Conservation (phyloP, 805 yeast genomes). For the Candida jianshihensis region DNA sequence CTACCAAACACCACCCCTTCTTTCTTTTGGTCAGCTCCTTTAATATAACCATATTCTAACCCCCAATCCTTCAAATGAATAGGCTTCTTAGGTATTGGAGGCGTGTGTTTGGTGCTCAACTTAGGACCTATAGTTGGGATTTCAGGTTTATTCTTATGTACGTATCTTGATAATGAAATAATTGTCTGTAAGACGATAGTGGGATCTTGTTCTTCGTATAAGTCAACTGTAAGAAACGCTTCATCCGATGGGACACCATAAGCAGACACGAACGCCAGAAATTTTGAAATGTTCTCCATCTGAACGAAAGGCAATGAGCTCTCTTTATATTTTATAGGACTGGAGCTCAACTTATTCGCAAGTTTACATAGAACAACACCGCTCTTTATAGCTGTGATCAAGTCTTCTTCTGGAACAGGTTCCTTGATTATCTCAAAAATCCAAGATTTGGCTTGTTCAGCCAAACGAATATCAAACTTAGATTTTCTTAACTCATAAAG, state of each 20-base stretch:
- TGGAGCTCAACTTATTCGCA: constrained; percentile 34
- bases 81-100: constrained; percentile 54
- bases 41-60: constrained; percentile 53
- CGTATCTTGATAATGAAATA: constrained; percentile 65
- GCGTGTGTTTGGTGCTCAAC: constrained; percentile 39
- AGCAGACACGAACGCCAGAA: constrained; percentile 51
- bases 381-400: constrained; percentile 51
- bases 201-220: constrained; percentile 69
- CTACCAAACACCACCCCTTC: constrained; percentile 51
- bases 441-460: constrained; percentile 48
- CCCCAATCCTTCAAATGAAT: constrained; percentile 44
- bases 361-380: constrained; percentile 51
- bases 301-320: constrained; percentile 70
- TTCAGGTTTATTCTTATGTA: constrained; percentile 46
- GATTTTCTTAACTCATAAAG: constrained; percentile 39
- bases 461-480: constrained; percentile 39
- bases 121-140: constrained; percentile 55
- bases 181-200: constrained; percentile 71
- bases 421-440: constrained; percentile 33
- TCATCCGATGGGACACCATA: constrained; percentile 78
- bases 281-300: constrained; percentile 81
- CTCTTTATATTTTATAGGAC: constrained; percentile 41
- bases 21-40: constrained; percentile 46
- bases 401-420: constrained; percentile 31
- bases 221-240: constrained; percentile 69